Evolutionary conservation across 495 filamentous ascomycete genomes (phyloP), one percentile per base, ranked within the genome.

Genomic region (Lasiosphaeria ovina): DNA sequence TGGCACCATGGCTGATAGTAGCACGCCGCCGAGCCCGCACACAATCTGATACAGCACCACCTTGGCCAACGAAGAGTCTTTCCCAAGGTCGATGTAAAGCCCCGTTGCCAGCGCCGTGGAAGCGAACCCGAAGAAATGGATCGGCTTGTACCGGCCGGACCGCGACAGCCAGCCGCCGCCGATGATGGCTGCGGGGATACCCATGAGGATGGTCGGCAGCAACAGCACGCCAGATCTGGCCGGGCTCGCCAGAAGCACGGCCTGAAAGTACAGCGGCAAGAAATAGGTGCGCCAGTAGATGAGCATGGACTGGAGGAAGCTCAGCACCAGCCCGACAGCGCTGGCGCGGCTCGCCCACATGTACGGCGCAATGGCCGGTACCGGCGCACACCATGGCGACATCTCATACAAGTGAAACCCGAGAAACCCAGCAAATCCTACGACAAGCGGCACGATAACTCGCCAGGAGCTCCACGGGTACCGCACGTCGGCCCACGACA

Each of bases 191-290:
- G 55, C 63, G 0, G 76, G 75, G 17, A 77, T 59, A 11, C 66
- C 54, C 4, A 73, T 44, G 16, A 75, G 47, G 34, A 72, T 61
- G 4, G 70, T 71, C 6, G 79, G 75, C 4, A 83, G 62, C n/a
- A 78, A 52, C 8, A 69, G 16, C 3, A 81, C 66, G 0, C 79
- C 80, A 0, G 79, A 73, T 10, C 69, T 32, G 34, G 16, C 3
- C 3, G 56, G 42, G 2, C 12, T 14, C n/a, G 35, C 32, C 9
- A 48, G 42, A 14, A 69, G 70, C 3, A 81, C 74, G 4, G 65
- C 68, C 53, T 81, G 78, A 67, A 82, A 82, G 62, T 81, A 83
- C 7, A 83, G 63, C 0, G 80, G 76, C 1, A 83, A 54, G 63
- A 83, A 81, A 60, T 76, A 81, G 47, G 69, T 61, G 70, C 80